Evolutionary conservation across 805 yeast genomes (phyloP), one percentile per base, ranked within the genome.

Genomic region (Naumovozyma dairenensis): DNA sequence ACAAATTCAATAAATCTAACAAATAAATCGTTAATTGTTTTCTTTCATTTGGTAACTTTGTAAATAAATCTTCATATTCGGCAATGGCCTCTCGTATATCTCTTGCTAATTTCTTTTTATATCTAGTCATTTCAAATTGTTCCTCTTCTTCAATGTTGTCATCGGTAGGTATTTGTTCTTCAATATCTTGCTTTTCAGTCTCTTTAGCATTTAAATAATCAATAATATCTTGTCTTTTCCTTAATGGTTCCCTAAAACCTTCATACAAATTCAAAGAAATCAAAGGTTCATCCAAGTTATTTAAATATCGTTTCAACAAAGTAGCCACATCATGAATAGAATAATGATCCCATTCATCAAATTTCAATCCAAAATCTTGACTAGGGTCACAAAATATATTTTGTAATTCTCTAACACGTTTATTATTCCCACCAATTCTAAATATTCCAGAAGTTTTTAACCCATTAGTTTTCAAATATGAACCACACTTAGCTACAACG

Each of bases 271-370:
- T 69, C 18, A 82, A 63, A 1, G 96, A 95, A 14, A 89, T 75
- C 36, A 89, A 66, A 0, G 97, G 96, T 48, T 89, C 97, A 0
- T 95, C 93, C 33, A 89, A 67, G 22, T 83, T 76, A 49, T 86
- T 84, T 41, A 92, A 66, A 54, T 71, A 89, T 37, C 96, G 66
- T 52, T 96, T 70, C 37, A 89, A 70, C 16, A 89, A 66, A 16
- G 89, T 80, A 2, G 96, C 93, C 1, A 95, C 95, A 57, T 89
- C 98, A 60, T 92, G 97, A 12, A 86, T 96, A 1, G 83, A 83
- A 60, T 73, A 89, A 1, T 93, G 93, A 32, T 80, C 84, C 96
- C 96, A 87, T 42, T 71, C 74, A 18, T 47, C 43, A 27, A 85
- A 67, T 40, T 77, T 78, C 36, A 83, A 74, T 9, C 97, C 98